Evolutionary conservation across 352 stramenopile genomes (phyloP), one percentile per base, ranked within the genome.

Genomic region (Pythium phragmitis): DNA sequence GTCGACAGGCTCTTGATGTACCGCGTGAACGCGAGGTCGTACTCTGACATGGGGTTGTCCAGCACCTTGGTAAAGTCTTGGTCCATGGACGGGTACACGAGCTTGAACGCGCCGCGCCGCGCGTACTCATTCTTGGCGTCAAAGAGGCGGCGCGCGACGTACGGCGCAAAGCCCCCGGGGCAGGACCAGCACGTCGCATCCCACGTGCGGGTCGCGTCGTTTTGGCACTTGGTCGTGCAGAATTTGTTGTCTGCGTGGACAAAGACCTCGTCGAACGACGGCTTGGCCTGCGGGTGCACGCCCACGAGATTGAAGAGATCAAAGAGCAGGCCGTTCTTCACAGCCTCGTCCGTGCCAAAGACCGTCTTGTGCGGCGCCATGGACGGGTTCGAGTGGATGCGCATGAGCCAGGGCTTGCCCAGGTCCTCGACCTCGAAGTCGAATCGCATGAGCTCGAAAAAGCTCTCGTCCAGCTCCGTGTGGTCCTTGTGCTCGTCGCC

Each of bases 391-490:
- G 79, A 80, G 53, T 80, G 72, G 14, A 88, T 73, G 47, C 98
- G 90, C 60, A 98, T 94, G 34, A 99, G 83, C 83, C 90, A 98
- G n/a, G 96, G 95, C 63, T 98, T 98, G 16, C 96, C 80, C 30
- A 73, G 80, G 68, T 91, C 77, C 62, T 99, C 96, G 23, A 99
- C 72, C 74, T 99, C 93, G 50, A 99, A 94, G 64, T 99, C 96
- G 63, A 98, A 92, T 23, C 93, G 96, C 57, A 97, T 87, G 17
- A 99, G 74, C 64, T 99, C 95, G 67, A 99, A 97, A 58, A 97
- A 98, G 58, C 70, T 89, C 41, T 87, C 75, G 3, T 63, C 72
- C 21, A 89, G 51, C 48, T 89, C 75, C 3, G 64, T 77, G 13
- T 59, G 65, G 1, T 72, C 67, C 1, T 66, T 46, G 6, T 69